Conservation (phyloP, 805 yeast species). For the Yarrowia sp. region DNA sequence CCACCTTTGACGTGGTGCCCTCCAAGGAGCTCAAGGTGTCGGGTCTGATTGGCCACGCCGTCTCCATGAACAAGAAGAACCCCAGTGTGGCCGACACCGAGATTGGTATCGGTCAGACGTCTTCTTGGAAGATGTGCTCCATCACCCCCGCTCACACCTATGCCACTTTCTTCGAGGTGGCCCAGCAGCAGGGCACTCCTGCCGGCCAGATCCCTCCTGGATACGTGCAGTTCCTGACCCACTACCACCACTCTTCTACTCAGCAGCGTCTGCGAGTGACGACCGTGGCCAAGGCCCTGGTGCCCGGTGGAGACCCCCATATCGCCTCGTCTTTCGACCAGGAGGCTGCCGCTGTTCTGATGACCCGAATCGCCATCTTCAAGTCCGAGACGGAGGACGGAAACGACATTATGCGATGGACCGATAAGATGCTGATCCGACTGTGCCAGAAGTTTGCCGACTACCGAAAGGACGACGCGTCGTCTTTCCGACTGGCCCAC, state of each 20-base stretch:
- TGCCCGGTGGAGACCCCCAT: slow-evolving; percentile 49
- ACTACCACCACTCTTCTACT: slow-evolving; percentile 87
- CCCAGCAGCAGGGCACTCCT: slow-evolving; percentile 42
- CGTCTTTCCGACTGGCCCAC: slow-evolving; percentile 72
- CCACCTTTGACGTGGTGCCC: slow-evolving; percentile 77
- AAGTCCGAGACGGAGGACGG: slow-evolving; percentile 79
- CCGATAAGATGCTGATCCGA: slow-evolving; percentile 78
- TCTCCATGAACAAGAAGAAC: slow-evolving; percentile 59
- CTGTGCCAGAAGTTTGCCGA: slow-evolving; percentile 86
- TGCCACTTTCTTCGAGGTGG: slow-evolving; percentile 84
- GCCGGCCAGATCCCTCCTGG: slow-evolving; percentile 32
- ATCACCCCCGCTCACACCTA: slow-evolving; percentile 85
- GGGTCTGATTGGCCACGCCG: slow-evolving; percentile 92
- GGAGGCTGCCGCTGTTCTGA: slow-evolving; percentile 91
- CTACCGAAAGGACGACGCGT: slow-evolving; percentile 74
- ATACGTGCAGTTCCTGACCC: slow-evolving; percentile 74
- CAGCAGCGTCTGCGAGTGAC: slow-evolving; percentile 82
- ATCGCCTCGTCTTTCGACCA: slow-evolving; percentile 73
- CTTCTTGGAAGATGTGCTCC: slow-evolving; percentile 81
- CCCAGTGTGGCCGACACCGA: slow-evolving; percentile 83
- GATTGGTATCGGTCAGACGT: slow-evolving; percentile 90
- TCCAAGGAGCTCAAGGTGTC: slow-evolving; percentile 79
- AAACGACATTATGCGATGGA: slow-evolving; percentile 87
- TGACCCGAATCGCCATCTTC: slow-evolving; percentile 81
- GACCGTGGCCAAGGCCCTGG: slow-evolving; percentile 56